Evolutionary conservation across 2,329 filamentous ascomycete species (phyloP), one percentile per base, ranked within the genome.

Genomic region (Orbilia blumenaviensis): DNA sequence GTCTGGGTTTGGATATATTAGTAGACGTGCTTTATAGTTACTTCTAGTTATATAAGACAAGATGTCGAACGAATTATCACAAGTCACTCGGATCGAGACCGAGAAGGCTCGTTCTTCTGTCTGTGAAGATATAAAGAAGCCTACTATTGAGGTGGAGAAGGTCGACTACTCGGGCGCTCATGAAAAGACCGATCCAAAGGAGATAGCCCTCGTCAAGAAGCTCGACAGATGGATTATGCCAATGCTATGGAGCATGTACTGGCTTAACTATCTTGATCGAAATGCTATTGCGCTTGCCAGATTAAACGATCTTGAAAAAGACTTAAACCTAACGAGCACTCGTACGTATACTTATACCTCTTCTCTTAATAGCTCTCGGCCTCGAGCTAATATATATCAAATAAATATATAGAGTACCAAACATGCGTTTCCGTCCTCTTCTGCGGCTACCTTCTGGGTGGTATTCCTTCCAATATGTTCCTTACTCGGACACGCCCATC

Each of bases 261-360:
- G 83, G 80, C 80, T 85, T 46, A 85, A 84, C 71, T 85, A 84
- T 62, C 81, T 85, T 18, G 85, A 86, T 44, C 82, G 84, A 5
- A 86, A 86, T 67, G 85, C 84, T 27, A 86, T 86, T 62, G 84
- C 84, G 0, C 84, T 85, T 46, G 85, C 85, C 4, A 83, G 85
- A 67, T 78, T 84, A 8, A 81, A 82, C 36, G 71, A 81, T 8
- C 78, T 86, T 2, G 84, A 86, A 71, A 79, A 83, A 8, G 85
- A 87, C 50, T 81, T 86, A 14, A 80, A 81, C 6, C 80, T 86
- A 78, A 81, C 81, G 1, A 84, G 84, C 5, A 84, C 82, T 5
- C 66, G 66, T 71, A 63, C 18, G 66, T 56, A 61, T 23, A 29
- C 18, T 50, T 46, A 44, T 25, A 12, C 7, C 14, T 2, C 8